Base-by-base conservation (phyloP, 2,329 filamentous ascomycete genomes). In the Penicillium corylophilum region DNA sequence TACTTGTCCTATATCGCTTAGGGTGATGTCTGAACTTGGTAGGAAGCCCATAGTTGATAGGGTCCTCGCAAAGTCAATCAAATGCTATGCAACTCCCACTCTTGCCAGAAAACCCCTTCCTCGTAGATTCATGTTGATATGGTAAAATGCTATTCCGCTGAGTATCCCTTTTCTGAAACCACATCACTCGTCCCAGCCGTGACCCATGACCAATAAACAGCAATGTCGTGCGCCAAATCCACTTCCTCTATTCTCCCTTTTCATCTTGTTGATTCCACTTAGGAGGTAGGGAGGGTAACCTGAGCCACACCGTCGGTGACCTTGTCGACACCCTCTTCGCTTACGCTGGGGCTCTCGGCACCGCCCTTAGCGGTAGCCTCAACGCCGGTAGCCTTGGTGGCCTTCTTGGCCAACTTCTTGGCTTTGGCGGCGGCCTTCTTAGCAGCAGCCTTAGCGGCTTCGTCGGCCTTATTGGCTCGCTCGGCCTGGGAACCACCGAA, bases 401-500 rank as follows among this genome's bases (percentile, higher is more conserved):
- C 69, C 59, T 72, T 73, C 59, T 67, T 64, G 44, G 62, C 61
- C 54, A 55, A 56, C 61, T 65, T 63, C 61, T 64, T 64, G 5
- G 70, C 69, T 59, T 72, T 73, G 22, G 63, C 63, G 4, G 66
- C 69, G 13, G 66, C 65, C 56, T 71, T 72, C 65, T 72, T 71
- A 2, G 71, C 71, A 2, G 68, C 66, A 12, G 47, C 40, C 53
- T 74, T 76, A 48, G 56, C 72, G 12, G 77, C 78, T 22, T 71
- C 70, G 29, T 71, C 87, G 60, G 88, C 85, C 64, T 88, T 87
- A 65, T 86, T 86, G 36, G 85, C 77, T 57, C 89, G 84, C 61
- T 86, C 79, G 31, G 80, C 79, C 64, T 86, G 83, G 18, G 80
- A 82, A 6, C 86, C 86, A 45, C 86, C 86, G 62, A 85, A 96